Conservation (phyloP, 805 yeast genomes). For the Wickerhamomyces chaumierensis region DNA sequence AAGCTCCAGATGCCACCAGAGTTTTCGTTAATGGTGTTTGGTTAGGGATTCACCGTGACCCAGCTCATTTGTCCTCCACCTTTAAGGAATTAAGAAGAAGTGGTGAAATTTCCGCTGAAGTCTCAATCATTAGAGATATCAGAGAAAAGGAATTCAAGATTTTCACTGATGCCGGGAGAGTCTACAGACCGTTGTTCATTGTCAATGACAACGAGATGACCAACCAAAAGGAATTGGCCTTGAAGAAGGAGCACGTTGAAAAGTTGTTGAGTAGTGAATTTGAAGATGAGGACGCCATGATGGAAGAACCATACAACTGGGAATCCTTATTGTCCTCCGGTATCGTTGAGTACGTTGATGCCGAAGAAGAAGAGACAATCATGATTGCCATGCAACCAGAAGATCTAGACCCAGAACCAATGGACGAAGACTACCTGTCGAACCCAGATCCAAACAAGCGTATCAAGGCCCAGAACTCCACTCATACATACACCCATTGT, state of each 20-base stretch:
- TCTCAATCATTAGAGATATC: slow-evolving; percentile 91
- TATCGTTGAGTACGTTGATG: slow-evolving; percentile 92
- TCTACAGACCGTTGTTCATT: slow-evolving; percentile 89
- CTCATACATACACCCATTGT: slow-evolving; percentile 92
- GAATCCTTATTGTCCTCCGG: slow-evolving; percentile 72
- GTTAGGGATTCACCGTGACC: slow-evolving; percentile 98
- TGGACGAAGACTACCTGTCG: slow-evolving; percentile 27
- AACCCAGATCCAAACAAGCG: slow-evolving; percentile 50
- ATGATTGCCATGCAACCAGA: slow-evolving; percentile 99
- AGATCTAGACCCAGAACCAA: slow-evolving; percentile 62
- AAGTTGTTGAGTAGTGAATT: slow-evolving; percentile 56
- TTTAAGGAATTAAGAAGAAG: slow-evolving; percentile 86
- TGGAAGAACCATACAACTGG: slow-evolving; percentile 53
- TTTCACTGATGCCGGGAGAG: slow-evolving; percentile 98
- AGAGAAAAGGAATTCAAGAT: slow-evolving; percentile 94
- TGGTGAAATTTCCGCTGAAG: slow-evolving; percentile 94
- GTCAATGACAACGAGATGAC: slow-evolving; percentile 78
- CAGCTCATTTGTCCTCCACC: slow-evolving; percentile 83
- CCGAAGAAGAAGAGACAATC: slow-evolving; percentile 97
- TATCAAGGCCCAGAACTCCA: slow-evolving; percentile 57
- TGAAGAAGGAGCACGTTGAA: slow-evolving; percentile 76
- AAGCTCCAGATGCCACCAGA: slow-evolving; percentile 82
- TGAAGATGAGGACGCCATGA: slow-evolving; percentile 25
- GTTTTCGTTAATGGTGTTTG: slow-evolving; percentile 98
- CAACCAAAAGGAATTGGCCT: slow-evolving; percentile 55